Evolutionary conservation across 2,329 filamentous ascomycete species (phyloP).

Genomic region (Dothistroma pini): DNA sequence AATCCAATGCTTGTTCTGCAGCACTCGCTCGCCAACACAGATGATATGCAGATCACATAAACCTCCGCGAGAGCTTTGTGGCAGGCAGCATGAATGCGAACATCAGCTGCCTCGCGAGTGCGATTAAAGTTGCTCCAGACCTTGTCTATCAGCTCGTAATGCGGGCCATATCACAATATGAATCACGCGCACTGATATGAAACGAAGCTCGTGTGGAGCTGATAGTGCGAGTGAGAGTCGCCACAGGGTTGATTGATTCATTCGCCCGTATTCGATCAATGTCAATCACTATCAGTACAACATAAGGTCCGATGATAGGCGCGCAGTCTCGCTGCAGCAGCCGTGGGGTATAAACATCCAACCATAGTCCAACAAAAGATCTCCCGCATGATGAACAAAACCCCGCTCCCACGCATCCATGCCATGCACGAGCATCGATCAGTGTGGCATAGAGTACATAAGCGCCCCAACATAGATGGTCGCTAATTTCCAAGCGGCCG

Average conservation of each 20-base stretch:
- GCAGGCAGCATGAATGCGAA: neutral
- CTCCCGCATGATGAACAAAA: conserved; percentile 13
- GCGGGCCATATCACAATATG: neutral
- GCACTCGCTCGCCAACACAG: conserved; percentile 2
- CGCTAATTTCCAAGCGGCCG: neutral
- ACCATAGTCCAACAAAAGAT: conserved; percentile 2
- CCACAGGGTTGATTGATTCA: conserved; percentile 3
- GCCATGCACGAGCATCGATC: conserved; percentile 11
- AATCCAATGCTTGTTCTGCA: neutral
- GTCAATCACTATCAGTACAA: conserved; percentile 12
- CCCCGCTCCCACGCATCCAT: conserved; percentile 8
- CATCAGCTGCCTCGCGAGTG: neutral
- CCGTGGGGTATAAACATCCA: conserved; percentile 19
- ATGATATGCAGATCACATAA: conserved; percentile 5
- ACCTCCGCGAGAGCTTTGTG: neutral
- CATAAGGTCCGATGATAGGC: conserved; percentile 8
- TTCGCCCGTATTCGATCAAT: conserved; percentile 8
- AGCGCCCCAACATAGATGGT: conserved; percentile 5
- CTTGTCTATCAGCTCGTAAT: neutral
- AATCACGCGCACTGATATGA: neutral
- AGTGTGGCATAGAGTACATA: conserved; percentile 10
- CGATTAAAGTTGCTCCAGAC: neutral
- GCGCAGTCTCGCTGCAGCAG: conserved; percentile 19
- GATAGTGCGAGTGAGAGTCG: neutral
- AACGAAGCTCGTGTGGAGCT: neutral